Evolutionary conservation across 192 early-diverging fungal genomes (phyloP).

Genomic region (Entophlyctis luteolus): DNA sequence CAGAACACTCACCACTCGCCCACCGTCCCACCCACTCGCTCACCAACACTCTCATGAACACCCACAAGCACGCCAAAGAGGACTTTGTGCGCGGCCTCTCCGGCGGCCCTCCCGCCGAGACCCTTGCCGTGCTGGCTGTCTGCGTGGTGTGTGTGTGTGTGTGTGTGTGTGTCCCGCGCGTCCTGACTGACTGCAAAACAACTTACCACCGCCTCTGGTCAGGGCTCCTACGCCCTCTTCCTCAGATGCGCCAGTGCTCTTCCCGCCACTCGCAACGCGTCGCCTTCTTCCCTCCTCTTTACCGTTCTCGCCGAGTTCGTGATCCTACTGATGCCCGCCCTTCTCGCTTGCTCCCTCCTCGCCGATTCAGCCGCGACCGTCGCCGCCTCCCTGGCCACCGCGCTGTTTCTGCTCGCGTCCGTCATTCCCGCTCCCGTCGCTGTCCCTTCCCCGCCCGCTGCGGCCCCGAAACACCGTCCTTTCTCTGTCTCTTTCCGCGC

Average conservation of each 20-base stretch:
- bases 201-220: not conserved
- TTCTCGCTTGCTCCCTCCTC: slow-evolving; percentile 25
- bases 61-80: slow-evolving; percentile 32
- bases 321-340: slow-evolving; percentile 15
- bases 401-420: not conserved
- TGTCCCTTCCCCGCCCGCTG: slow-evolving; percentile 5
- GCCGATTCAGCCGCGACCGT: slow-evolving; percentile 1
- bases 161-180: not conserved
- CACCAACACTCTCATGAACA: no score
- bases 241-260: not conserved
- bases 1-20: no score
- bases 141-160: slow-evolving; percentile 26
- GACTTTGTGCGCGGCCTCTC: slow-evolving; percentile 39
- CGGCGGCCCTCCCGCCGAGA: slow-evolving; percentile 38
- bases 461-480: slow-evolving; percentile 2
- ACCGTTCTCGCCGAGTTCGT: slow-evolving; percentile 19
- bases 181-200: not conserved
- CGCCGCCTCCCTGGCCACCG: not conserved
- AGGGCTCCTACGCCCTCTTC: slow-evolving; percentile 32
- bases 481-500: slow-evolving; percentile 31
- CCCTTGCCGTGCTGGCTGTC: slow-evolving; percentile 20
- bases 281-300: not conserved
- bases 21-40: no score
- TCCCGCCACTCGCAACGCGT: not conserved
- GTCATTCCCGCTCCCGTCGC: not conserved